These are phyloP conservation scores for Serendipita sp. DNA, from an alignment of 768 basidiomycete genomes.

Conservation along the genomic window DNA sequence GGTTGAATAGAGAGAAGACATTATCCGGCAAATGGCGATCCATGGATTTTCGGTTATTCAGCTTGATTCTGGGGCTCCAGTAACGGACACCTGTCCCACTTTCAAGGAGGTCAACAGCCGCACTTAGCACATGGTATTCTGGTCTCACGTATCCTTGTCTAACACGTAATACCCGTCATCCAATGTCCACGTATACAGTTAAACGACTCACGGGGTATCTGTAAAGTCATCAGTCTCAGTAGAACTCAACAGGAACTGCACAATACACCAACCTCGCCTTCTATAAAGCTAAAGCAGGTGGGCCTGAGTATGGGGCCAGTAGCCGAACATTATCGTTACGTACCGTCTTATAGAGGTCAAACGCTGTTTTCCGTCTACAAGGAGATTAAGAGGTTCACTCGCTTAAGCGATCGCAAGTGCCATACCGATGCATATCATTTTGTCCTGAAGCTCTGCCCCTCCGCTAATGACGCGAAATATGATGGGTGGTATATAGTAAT, in stretches of 20 bases:
- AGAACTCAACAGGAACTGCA: not conserved
- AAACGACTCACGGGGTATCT: slow-evolving; percentile 40
- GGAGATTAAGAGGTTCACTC: slow-evolving; percentile 34
- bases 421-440: slow-evolving; percentile 26
- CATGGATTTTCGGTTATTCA: not conserved
- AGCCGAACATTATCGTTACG: slow-evolving; percentile 14
- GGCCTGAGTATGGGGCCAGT: not conserved
- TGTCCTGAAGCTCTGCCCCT: slow-evolving; percentile 28
- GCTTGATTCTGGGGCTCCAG: not conserved
- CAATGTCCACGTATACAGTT: not conserved
- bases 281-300: slow-evolving; percentile 37
- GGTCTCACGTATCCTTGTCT: slow-evolving; percentile 35
- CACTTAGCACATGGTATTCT: not conserved
- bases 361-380: slow-evolving; percentile 59
- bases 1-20: slow-evolving; percentile 18
- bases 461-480: slow-evolving; percentile 51
- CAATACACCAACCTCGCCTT: slow-evolving; percentile 39
- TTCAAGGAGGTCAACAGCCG: slow-evolving; percentile 25
- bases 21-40: not conserved
- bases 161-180: not conserved
- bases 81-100: slow-evolving; percentile 36
- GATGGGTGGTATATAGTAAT: slow-evolving; percentile 60
- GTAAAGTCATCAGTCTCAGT: slow-evolving; percentile 7
- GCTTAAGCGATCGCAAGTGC: not conserved
- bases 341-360: slow-evolving; percentile 55